Conservation (phyloP, 2,329 filamentous ascomycete species). For the Cladosporium halotolerans region DNA sequence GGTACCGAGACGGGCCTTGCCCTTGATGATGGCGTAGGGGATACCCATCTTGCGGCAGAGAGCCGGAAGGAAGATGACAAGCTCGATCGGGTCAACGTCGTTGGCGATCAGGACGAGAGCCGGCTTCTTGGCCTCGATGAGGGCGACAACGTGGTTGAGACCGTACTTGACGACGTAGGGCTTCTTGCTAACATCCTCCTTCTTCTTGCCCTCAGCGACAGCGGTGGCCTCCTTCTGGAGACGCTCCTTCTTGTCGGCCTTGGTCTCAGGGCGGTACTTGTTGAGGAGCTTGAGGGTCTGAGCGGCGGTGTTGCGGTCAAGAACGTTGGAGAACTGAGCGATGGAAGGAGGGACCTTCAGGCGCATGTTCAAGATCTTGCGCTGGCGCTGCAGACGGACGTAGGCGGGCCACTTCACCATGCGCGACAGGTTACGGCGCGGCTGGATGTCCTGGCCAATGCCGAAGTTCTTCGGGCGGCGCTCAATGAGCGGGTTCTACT, state of each 20-base stretch:
- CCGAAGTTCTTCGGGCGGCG: slow-evolving; percentile 96
- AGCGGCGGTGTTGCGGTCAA: slow-evolving; percentile 92
- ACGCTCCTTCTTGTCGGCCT: slow-evolving; percentile 99
- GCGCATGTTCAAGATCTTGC: slow-evolving; percentile 95
- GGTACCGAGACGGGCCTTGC: slow-evolving; percentile 97
- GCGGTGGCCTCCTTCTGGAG: slow-evolving; percentile 96
- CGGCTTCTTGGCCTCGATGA: slow-evolving; percentile 99
- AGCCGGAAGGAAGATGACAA: slow-evolving; percentile 97
- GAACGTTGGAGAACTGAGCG: slow-evolving; percentile 94
- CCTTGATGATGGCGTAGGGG: slow-evolving; percentile 98
- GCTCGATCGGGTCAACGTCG: slow-evolving; percentile 98
- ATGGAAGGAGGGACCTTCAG: slow-evolving; percentile 97
- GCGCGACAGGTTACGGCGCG: slow-evolving; percentile 86
- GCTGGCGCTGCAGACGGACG: slow-evolving; percentile 91
- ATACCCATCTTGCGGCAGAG: slow-evolving; percentile 99
- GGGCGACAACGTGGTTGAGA: slow-evolving; percentile 96
- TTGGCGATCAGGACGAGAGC: slow-evolving; percentile 96
- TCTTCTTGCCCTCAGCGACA: slow-evolving; percentile 99
- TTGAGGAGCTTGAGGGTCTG: slow-evolving; percentile 99
- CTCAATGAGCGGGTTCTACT: slow-evolving; percentile 97
- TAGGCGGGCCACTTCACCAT: slow-evolving; percentile 99
- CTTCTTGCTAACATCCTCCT: slow-evolving; percentile 99
- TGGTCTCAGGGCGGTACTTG: slow-evolving; percentile 99
- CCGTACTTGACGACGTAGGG: slow-evolving; percentile 99
- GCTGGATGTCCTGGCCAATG: slow-evolving; percentile 98